Conservation (phyloP, 2,329 filamentous ascomycete genomes). For the Aspergillus fumigatus region DNA sequence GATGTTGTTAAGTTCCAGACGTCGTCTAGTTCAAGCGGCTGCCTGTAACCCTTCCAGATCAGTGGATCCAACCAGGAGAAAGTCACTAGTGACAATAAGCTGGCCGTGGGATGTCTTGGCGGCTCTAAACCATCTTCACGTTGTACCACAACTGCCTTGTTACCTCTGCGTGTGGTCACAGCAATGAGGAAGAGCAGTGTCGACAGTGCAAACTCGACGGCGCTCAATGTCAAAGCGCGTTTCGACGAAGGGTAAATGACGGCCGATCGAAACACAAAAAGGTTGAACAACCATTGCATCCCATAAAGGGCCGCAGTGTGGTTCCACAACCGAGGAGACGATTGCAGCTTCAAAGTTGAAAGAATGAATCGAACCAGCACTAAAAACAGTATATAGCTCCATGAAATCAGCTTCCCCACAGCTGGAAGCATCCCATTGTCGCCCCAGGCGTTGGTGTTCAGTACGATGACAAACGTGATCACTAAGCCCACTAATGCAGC, state of each 20-base stretch:
- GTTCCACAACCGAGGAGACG: constrained; percentile 80
- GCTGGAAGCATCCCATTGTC: constrained; percentile 56
- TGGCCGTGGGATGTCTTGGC: constrained; percentile 80
- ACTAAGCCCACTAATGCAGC: constrained; percentile 69
- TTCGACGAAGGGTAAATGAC: constrained; percentile 70
- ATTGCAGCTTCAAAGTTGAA: constrained; percentile 55
- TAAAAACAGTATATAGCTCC: constrained; percentile 76
- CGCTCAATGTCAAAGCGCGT: constrained; percentile 59
- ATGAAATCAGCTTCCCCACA: constrained; percentile 64
- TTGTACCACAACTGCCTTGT: constrained; percentile 81
- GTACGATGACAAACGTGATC: constrained; percentile 61
- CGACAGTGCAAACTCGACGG: constrained; percentile 69
- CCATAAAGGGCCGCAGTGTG: constrained; percentile 84
- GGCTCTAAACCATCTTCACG: constrained; percentile 86
- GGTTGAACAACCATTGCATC: constrained; percentile 70
- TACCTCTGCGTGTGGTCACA: constrained; percentile 81
- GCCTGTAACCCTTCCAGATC: constrained; percentile 82
- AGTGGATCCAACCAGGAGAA: constrained; percentile 90
- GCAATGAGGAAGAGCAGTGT: constrained; percentile 72
- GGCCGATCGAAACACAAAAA: constrained; percentile 78
- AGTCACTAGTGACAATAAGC: constrained; percentile 78
- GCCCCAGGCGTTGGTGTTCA: constrained; percentile 59
- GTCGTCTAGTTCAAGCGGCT: constrained; percentile 73
- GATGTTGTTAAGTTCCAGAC: constrained; percentile 89
- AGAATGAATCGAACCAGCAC: constrained; percentile 65